Evolutionary conservation across 192 early-diverging fungal species (phyloP).

Genomic region (Umbelopsis ramanniana): DNA sequence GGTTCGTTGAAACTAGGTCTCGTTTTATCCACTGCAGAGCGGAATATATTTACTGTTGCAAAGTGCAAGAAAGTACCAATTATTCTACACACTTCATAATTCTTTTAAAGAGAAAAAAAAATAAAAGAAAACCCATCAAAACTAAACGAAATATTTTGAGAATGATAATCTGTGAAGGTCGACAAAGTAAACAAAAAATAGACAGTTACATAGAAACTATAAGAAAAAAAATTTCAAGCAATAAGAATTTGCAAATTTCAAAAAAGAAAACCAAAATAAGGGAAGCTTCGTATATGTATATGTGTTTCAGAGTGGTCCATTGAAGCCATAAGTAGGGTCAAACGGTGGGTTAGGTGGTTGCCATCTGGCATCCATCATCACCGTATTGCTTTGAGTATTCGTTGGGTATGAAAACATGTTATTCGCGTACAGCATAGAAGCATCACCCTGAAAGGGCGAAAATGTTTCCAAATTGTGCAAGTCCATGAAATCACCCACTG

Average conservation of each 20-base stretch:
- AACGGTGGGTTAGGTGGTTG: background rate
- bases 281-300: background rate
- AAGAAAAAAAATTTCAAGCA: background rate
- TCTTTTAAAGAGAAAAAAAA: too few relatives aligned
- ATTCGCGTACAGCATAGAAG: background rate
- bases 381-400: background rate
- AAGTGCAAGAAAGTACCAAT: too few relatives aligned
- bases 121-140: too few relatives aligned
- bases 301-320: background rate
- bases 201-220: too few relatives aligned
- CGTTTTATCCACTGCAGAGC: too few relatives aligned
- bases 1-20: too few relatives aligned
- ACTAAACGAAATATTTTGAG: too few relatives aligned
- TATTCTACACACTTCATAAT: too few relatives aligned
- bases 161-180: too few relatives aligned
- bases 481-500: background rate
- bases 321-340: slow-evolving; percentile 12
- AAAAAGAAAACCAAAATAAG: background rate
- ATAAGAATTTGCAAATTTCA: background rate
- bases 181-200: too few relatives aligned
- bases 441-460: background rate
- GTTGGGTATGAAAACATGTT: slow-evolving; percentile 1
- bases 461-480: background rate
- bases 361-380: background rate
- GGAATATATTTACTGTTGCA: too few relatives aligned